Evolutionary conservation across 305 asterid genomes (phyloP).

Genomic region (Andrographis paniculata): DNA sequence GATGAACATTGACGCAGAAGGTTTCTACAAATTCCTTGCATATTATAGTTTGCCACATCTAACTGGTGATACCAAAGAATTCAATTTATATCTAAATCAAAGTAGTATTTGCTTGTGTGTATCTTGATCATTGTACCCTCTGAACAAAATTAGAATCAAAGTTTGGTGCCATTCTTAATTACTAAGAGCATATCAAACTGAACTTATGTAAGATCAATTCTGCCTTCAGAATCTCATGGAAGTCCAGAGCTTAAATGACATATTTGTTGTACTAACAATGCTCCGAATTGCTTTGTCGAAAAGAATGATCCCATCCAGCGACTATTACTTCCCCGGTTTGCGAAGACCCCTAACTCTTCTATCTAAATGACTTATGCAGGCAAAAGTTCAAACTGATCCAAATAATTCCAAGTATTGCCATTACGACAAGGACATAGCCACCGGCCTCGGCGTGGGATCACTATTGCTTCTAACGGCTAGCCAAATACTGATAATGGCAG

Average conservation of each 20-base stretch:
- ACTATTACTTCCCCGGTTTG: neutral
- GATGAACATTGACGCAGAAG: neutral
- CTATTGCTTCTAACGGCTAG: slow-evolving; percentile 54
- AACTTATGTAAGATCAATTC: too few relatives aligned
- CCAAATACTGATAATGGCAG: slow-evolving; percentile 59
- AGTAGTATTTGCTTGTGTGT: too few relatives aligned
- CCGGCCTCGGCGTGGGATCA: slow-evolving; percentile 69
- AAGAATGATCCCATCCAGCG: neutral
- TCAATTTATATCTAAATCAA: neutral
- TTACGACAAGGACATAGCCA: slow-evolving; percentile 59
- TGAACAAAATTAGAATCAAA: too few relatives aligned
- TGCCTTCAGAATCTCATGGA: too few relatives aligned
- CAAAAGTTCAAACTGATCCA: slow-evolving; percentile 21
- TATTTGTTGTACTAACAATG: neutral
- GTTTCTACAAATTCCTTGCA: neutral
- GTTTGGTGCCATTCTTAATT: too few relatives aligned
- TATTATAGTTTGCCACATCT: neutral
- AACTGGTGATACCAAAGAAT: neutral
- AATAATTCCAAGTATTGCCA: slow-evolving; percentile 40
- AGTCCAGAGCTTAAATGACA: too few relatives aligned
- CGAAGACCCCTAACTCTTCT: slow-evolving; percentile 9
- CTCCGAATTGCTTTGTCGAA: neutral
- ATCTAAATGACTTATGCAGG: slow-evolving; percentile 28
- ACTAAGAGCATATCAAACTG: too few relatives aligned
- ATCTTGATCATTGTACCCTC: neutral